phyloP scores from a whole-genome alignment of 176 grass and related monocot genomes.

The Oryza glaberrima region DNA sequence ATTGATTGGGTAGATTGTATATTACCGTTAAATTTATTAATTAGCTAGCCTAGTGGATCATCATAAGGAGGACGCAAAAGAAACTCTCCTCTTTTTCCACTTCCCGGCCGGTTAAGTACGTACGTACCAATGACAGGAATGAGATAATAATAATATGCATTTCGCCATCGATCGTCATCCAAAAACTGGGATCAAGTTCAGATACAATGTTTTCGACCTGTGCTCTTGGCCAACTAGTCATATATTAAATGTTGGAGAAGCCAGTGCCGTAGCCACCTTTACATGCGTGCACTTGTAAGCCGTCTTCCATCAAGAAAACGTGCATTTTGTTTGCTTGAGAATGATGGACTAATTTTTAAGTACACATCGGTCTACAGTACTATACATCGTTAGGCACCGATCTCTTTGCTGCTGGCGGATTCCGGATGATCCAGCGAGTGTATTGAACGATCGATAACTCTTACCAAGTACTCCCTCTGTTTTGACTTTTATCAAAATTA shows the following conservation, averaged over 20 bases:
- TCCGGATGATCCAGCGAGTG: neutral
- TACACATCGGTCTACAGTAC: neutral
- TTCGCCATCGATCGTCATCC: constrained; percentile 22
- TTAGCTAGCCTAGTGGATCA: neutral
- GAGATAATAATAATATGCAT: neutral
- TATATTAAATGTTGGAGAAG: neutral
- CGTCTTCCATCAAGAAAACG: constrained; percentile 16
- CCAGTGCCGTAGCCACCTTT: constrained; percentile 11
- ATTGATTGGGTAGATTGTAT: neutral
- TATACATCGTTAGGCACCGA: neutral
- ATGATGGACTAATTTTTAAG: neutral
- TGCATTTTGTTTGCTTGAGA: neutral
- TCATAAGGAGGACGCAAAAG: neutral
- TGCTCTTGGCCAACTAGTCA: neutral
- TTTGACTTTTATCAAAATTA: too few species aligned
- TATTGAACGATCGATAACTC: neutral
- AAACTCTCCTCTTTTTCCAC: neutral
- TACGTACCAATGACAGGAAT: neutral
- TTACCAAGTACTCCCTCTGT: too few species aligned
- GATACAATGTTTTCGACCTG: constrained; percentile 15
- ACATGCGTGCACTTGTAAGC: neutral
- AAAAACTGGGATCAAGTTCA: neutral
- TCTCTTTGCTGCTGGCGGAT: neutral
- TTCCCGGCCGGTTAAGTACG: neutral
- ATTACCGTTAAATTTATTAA: neutral